These are phyloP conservation scores for Xylaria nigripes DNA, from an alignment of 495 filamentous ascomycete genomes.

Conservation along the genomic window DNA sequence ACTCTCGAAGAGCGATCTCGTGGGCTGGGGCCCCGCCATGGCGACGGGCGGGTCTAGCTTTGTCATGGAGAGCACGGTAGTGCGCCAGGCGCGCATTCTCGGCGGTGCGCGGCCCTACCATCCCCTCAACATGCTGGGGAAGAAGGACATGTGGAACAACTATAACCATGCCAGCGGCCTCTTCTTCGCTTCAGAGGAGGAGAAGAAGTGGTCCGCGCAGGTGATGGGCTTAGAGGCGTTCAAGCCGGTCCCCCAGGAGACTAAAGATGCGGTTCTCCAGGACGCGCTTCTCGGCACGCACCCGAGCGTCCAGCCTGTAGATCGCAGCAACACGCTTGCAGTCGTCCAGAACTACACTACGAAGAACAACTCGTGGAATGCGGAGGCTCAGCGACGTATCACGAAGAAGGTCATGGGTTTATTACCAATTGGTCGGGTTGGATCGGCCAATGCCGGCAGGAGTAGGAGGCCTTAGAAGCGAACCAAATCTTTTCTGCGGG, in stretches of 20 bases:
- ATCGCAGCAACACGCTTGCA: conserved; percentile 24
- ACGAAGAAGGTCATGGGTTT: conserved; percentile 29
- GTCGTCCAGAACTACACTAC: conserved; percentile 28
- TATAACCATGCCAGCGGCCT: conserved; percentile 8
- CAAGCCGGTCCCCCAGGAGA: conserved; percentile 14
- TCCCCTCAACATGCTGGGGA: background rate
- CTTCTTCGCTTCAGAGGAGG: conserved; percentile 16
- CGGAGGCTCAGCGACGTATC: conserved; percentile 22
- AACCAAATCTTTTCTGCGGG: too few relatives aligned
- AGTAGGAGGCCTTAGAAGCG: conserved; percentile 2
- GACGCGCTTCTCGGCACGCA: conserved; percentile 36
- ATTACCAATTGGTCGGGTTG: conserved; percentile 6
- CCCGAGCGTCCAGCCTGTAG: conserved; percentile 22
- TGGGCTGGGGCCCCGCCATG: conserved; percentile 18
- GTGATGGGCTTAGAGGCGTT: conserved; percentile 12
- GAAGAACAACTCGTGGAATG: conserved; percentile 33
- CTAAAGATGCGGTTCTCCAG: conserved; percentile 33
- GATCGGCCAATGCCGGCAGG: background rate
- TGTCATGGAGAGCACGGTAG: conserved; percentile 13
- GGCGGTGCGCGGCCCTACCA: conserved; percentile 18
- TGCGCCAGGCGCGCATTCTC: conserved; percentile 21
- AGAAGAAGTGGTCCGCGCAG: conserved; percentile 1
- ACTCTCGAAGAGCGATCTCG: conserved; percentile 11
- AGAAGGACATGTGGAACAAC: background rate
- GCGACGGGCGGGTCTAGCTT: conserved; percentile 5